Evolutionary conservation across 2,329 filamentous ascomycete species (phyloP).

Genomic region (Dactylellina haptotyla): DNA sequence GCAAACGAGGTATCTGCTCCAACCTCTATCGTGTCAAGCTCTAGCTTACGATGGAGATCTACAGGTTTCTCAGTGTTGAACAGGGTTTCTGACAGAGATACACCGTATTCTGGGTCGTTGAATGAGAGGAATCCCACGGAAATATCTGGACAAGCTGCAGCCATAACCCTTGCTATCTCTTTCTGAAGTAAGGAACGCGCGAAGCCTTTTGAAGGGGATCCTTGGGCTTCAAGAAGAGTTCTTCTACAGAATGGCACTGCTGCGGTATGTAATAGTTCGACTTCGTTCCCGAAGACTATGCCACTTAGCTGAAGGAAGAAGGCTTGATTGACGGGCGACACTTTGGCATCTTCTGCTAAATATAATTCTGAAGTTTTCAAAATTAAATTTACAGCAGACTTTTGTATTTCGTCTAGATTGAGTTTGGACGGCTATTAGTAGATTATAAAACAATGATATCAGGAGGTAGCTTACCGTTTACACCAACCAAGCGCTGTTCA

Average conservation of each 20-base stretch:
- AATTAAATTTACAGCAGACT: neutral
- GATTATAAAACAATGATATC: neutral
- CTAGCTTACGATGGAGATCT: neutral
- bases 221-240: slow-evolving; percentile 10
- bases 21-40: neutral
- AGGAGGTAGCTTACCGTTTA: slow-evolving; percentile 10
- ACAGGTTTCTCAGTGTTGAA: neutral
- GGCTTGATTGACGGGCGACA: slow-evolving; percentile 43
- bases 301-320: slow-evolving; percentile 27
- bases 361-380: neutral
- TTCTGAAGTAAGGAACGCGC: slow-evolving; percentile 41
- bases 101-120: slow-evolving; percentile 41
- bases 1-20: neutral
- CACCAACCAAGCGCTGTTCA: slow-evolving; percentile 16
- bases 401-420: slow-evolving; percentile 26
- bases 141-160: slow-evolving; percentile 12
- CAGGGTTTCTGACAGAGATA: slow-evolving; percentile 38
- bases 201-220: slow-evolving; percentile 16
- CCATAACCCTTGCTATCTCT: slow-evolving; percentile 40
- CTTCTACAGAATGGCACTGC: slow-evolving; percentile 30
- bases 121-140: slow-evolving; percentile 39
- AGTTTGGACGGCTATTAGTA: neutral
- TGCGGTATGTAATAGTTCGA: neutral
- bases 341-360: neutral
- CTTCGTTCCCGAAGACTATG: slow-evolving; percentile 2